Conservation (phyloP, 176 grass and related monocot species). For the Oryza officinalis region DNA sequence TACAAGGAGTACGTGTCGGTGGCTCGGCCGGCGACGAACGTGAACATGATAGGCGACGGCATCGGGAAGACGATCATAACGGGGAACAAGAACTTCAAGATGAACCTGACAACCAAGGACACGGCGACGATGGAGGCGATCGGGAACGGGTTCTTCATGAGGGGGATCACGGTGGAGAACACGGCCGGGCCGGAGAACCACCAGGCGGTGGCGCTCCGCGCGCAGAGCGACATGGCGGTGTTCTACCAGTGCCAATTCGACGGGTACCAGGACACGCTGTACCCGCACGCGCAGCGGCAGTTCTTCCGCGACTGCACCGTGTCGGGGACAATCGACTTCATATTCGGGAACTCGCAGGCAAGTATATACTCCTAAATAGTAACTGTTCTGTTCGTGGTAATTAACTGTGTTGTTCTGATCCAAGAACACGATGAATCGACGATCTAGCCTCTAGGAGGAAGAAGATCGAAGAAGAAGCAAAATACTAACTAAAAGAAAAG, state of each 20-base stretch:
- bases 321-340: conserved; percentile 65
- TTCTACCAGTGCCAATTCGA: conserved; percentile 73
- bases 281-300: conserved; percentile 70
- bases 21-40: conserved; percentile 35
- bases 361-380: too few species aligned
- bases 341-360: conserved; percentile 76
- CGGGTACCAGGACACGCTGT: conserved; percentile 85
- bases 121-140: conserved; percentile 71
- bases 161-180: conserved; percentile 66
- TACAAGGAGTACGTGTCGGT: conserved; percentile 77
- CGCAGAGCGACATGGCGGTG: conserved; percentile 60
- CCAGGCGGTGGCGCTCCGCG: conserved; percentile 69
- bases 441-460: too few species aligned
- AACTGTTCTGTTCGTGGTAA: too few species aligned
- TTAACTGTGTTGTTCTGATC: too few species aligned
- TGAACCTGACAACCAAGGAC: conserved; percentile 66
- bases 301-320: conserved; percentile 75
- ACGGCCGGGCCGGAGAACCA: conserved; percentile 68
- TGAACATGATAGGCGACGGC: conserved; percentile 67
- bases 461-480: too few species aligned
- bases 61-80: conserved; percentile 57
- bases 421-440: too few species aligned
- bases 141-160: conserved; percentile 75
- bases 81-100: conserved; percentile 71
- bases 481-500: too few species aligned